Conservation (phyloP, 306 rosid species). For the Acacia melanoxylon region DNA sequence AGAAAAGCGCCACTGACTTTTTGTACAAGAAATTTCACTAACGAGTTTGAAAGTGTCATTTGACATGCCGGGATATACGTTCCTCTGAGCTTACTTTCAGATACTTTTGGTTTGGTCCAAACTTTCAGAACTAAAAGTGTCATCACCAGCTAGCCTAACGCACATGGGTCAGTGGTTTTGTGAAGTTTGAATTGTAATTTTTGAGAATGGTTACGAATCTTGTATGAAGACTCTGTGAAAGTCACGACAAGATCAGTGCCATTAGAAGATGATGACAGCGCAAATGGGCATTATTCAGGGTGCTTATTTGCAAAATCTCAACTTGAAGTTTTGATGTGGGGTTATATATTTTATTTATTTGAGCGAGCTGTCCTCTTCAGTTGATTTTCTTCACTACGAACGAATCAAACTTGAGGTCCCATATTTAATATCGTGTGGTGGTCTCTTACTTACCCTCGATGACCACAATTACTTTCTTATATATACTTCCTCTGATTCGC, state of each 20-base stretch:
- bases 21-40: constrained; percentile 3
- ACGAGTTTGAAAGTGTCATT: constrained; percentile 23
- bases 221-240: neutral
- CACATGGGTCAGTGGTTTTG: neutral
- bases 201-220: constrained; percentile 5
- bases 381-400: constrained; percentile 10
- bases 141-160: constrained; percentile 14
- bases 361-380: constrained; percentile 29
- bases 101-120: constrained; percentile 1
- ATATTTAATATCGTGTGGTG: neutral
- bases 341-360: constrained; percentile 29
- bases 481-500: neutral
- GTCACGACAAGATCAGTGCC: constrained; percentile 30
- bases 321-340: constrained; percentile 27
- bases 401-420: constrained; percentile 9
- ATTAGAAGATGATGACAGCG: constrained; percentile 35
- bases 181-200: neutral
- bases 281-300: constrained; percentile 2
- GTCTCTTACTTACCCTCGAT: neutral
- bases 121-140: constrained; percentile 12
- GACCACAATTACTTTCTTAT: neutral
- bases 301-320: constrained; percentile 10
- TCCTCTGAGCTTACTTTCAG: constrained; percentile 3
- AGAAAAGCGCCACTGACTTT: constrained; percentile 21
- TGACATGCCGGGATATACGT: constrained; percentile 4